These are phyloP conservation scores for Chrysosporium keratinophilum DNA, from an alignment of 2,329 filamentous ascomycete species.

Conservation along the genomic window DNA sequence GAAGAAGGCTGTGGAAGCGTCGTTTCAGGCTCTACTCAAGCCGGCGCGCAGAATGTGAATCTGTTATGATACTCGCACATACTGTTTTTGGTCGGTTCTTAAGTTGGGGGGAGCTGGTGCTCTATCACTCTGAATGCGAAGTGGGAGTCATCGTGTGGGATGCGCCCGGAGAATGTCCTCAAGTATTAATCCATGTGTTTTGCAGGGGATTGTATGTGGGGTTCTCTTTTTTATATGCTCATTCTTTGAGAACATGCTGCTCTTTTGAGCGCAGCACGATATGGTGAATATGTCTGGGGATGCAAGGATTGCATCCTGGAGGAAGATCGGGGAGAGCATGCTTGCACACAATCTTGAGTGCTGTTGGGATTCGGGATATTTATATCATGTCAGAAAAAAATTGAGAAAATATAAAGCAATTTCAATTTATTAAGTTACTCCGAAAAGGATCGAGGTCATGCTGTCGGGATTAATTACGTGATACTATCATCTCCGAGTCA, in stretches of 20 bases:
- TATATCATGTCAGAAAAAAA: background rate
- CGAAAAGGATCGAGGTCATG: background rate
- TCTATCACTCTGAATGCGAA: too few relatives aligned
- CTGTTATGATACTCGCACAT: background rate
- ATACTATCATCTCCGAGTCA: too few relatives aligned
- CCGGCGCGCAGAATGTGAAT: conserved; percentile 25
- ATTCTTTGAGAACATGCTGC: too few relatives aligned
- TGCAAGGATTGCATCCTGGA: too few relatives aligned
- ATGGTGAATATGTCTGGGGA: too few relatives aligned
- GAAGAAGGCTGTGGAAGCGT: conserved; percentile 53
- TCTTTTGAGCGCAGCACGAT: too few relatives aligned
- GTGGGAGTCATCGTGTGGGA: too few relatives aligned
- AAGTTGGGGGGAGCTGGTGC: background rate
- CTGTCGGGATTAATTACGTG: background rate
- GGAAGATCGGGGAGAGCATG: background rate
- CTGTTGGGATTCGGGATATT: background rate
- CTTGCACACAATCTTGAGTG: background rate
- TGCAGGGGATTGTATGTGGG: too few relatives aligned
- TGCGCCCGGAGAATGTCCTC: too few relatives aligned
- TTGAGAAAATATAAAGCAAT: conserved; percentile 1
- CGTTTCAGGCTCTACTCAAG: conserved; percentile 50
- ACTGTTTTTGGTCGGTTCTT: background rate
- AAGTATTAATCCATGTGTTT: too few relatives aligned
- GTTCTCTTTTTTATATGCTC: too few relatives aligned
- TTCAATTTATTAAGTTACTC: background rate